Percentiles rank a stretch among this genome's conserved stretches.
These are phyloP conservation scores for Clavispora phyllophila DNA, from an alignment of 805 yeast species.

Conservation along the genomic window DNA sequence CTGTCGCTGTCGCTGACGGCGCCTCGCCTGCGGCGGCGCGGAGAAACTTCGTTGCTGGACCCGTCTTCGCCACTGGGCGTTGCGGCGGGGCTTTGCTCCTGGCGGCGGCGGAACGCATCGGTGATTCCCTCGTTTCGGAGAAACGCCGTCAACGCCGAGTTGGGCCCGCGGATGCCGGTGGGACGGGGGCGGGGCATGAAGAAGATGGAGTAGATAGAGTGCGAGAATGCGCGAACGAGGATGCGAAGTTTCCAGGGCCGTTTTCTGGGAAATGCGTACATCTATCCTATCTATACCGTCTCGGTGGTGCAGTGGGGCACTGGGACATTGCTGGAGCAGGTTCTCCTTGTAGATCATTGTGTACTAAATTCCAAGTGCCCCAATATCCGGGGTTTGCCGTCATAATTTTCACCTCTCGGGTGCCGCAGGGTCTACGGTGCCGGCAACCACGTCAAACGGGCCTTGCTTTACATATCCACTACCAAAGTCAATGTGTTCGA, in stretches of 20 bases:
- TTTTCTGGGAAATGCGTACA: no score
- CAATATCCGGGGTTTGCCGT: conserved; percentile 91
- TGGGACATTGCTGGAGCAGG: no score
- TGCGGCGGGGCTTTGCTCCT: conserved; percentile 11
- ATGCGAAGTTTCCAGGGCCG: no score
- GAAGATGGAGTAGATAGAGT: background rate
- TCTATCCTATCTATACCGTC: no score
- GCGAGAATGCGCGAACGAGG: background rate
- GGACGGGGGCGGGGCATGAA: conserved; percentile 7
- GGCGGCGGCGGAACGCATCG: conserved; percentile 53
- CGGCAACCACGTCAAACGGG: conserved; percentile 96
- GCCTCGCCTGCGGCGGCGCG: background rate
- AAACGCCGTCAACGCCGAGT: conserved; percentile 87
- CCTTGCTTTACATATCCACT: conserved; percentile 86
- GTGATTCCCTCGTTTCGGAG: conserved; percentile 87
- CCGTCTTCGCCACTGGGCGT: background rate
- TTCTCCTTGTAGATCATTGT: conserved; percentile 90
- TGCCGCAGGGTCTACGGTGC: conserved; percentile 95
- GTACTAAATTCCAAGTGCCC: conserved; percentile 94
- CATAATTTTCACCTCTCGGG: conserved; percentile 92
- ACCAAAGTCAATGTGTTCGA: conserved; percentile 91
- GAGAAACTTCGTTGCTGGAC: conserved; percentile 3
- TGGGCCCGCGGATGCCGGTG: conserved; percentile 50
- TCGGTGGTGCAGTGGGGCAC: no score
- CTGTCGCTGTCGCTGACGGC: background rate